Evolutionary conservation across 345 rosid species (phyloP).

Genomic region (Psidium friedrichsthalianum): DNA sequence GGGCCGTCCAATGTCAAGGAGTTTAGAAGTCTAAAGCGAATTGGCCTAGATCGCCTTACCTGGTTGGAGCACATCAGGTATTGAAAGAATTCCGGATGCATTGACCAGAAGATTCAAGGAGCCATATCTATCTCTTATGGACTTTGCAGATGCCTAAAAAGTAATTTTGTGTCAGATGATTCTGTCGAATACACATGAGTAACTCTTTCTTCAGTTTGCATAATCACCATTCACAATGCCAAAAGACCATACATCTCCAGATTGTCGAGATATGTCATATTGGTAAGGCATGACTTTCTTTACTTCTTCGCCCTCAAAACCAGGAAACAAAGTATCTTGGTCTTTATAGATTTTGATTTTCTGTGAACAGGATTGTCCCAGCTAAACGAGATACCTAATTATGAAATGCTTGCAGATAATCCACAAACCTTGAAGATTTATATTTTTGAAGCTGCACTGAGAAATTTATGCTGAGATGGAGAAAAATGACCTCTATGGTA

Average conservation of each 20-base stretch:
- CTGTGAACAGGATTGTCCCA: neutral
- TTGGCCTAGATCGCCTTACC: conserved; percentile 27
- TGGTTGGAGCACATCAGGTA: conserved; percentile 70
- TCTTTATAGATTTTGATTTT: neutral
- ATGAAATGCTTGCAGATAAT: neutral
- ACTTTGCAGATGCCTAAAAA: conserved; percentile 59
- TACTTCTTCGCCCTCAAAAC: neutral
- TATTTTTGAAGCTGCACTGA: neutral
- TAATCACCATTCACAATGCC: neutral
- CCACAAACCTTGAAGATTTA: neutral
- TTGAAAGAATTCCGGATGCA: conserved; percentile 84
- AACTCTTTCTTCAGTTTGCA: neutral
- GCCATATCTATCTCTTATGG: conserved; percentile 45
- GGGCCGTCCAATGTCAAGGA: neutral
- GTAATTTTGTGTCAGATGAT: neutral
- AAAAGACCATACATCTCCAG: neutral
- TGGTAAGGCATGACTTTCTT: neutral
- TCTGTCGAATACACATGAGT: neutral
- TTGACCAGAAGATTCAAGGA: conserved; percentile 75
- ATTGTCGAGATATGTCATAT: neutral
- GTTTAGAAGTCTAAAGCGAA: neutral
- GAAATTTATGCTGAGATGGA: neutral
- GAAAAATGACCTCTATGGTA: conserved; percentile 54
- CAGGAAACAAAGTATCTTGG: neutral
- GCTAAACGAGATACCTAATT: neutral